Base-by-base conservation (phyloP, 1,284 basidiomycete genomes). In the Wolfiporia cocos region DNA sequence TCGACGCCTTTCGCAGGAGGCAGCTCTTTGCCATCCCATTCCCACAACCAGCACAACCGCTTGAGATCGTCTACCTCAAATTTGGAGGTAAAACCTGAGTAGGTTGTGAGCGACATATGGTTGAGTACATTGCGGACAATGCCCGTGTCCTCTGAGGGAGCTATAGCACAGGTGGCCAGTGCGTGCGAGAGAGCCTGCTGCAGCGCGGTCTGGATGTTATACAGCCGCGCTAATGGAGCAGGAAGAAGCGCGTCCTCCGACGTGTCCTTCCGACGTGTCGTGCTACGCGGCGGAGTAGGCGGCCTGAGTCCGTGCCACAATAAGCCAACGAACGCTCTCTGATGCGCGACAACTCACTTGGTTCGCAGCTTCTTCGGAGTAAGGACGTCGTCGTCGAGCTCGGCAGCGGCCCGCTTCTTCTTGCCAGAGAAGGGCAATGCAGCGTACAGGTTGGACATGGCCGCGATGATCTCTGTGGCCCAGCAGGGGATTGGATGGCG, bases 31-130 rank as follows among this genome's bases (percentile, higher is more conserved):
- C 74, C 73, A 53, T 87, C 78, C 86, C 87, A 90, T 57, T 90
- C 86, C 86, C 87, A 89, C n/a, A 90, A 48, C 87, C 87, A 90
- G 61, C 87, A 89, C 11, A 90, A 68, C 44, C 82, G 72, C 47
- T 68, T 74, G 33, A 90, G 67, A 54, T 87, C 86, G 39, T 81
- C 74, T 18, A 77, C 47, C 21, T 76, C 71, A 49, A 87, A 80
- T 43, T 74, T 74, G 5, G 76, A 70, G 1, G 74, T 67, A 32
- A 88, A 65, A 11, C 81, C 85, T 21, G 75, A 58, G 56, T 86
- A 85, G n/a, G 80, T 78, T 39, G 70, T 69, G 23, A 89, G 58
- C 36, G 84, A 81, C 39, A 83, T 56, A 54, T 88, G 78, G 53
- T 86, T 88, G 35, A 89, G 68, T n/a, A 89, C 84, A 57, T 83